Conservation (phyloP, 805 yeast genomes). For the Scheffersomyces lignosus region DNA sequence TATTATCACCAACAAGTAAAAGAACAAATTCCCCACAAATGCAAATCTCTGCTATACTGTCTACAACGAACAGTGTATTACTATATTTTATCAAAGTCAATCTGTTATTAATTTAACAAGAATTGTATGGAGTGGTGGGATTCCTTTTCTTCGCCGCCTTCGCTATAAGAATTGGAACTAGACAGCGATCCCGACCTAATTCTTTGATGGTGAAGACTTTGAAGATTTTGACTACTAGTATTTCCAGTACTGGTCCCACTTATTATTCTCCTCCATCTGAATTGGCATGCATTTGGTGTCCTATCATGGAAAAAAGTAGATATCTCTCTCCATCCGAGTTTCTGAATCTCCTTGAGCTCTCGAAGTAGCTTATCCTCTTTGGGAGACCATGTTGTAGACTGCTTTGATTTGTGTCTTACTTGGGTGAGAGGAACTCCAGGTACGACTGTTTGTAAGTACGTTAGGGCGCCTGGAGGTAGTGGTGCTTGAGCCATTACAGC, state of each 20-base stretch:
- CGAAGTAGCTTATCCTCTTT: conserved; percentile 71
- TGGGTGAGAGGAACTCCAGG: conserved; percentile 1
- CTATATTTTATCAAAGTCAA: too few relatives aligned
- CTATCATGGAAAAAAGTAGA: conserved; percentile 75
- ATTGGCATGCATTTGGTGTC: conserved; percentile 65
- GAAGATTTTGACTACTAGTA: too few relatives aligned
- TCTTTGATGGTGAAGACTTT: too few relatives aligned
- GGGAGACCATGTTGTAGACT: conserved; percentile 66
- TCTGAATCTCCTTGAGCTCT: conserved; percentile 77
- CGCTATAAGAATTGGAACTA: too few relatives aligned
- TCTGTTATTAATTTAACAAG: conserved; percentile 23
- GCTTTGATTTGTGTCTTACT: conserved; percentile 27
- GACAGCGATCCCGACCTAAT: too few relatives aligned
- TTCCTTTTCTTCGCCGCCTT: conserved; percentile 11
- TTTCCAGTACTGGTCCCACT: conserved; percentile 28
- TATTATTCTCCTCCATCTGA: conserved; percentile 74
- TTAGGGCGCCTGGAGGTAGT: background rate
- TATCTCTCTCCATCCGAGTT: conserved; percentile 88
- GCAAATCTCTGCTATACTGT: too few relatives aligned
- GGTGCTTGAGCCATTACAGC: too few relatives aligned
- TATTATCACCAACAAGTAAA: too few relatives aligned
- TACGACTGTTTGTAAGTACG: background rate
- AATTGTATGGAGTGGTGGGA: conserved; percentile 30
- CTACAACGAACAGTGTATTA: too few relatives aligned
- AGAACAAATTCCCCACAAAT: too few relatives aligned